Evolutionary conservation across 1,139 yeast genomes (phyloP).

Genomic region (Candida gigantensis): DNA sequence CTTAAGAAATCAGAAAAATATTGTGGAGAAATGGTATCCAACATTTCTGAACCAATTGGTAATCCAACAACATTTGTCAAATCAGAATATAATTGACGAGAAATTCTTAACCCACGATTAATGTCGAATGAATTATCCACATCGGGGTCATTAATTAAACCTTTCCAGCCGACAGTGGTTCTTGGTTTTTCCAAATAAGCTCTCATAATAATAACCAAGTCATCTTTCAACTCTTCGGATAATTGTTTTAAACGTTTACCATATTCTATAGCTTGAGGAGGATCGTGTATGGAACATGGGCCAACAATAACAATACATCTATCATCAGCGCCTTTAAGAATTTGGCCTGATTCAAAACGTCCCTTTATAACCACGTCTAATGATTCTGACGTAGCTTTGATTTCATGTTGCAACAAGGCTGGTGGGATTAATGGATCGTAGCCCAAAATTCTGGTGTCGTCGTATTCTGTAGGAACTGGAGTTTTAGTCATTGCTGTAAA

Average conservation of each 20-base stretch:
- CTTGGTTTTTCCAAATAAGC: slow-evolving; percentile 98
- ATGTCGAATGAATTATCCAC: slow-evolving; percentile 92
- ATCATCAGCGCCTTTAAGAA: slow-evolving; percentile 77
- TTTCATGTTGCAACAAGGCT: slow-evolving; percentile 87
- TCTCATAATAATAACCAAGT: slow-evolving; percentile 88
- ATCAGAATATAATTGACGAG: slow-evolving; percentile 83
- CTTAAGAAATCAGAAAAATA: slow-evolving; percentile 87
- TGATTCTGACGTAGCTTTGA: slow-evolving; percentile 65
- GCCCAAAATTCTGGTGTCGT: slow-evolving; percentile 87
- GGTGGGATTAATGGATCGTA: slow-evolving; percentile 96
- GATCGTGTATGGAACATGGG: slow-evolving; percentile 96
- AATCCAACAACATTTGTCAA: slow-evolving; percentile 60
- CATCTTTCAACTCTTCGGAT: slow-evolving; percentile 66
- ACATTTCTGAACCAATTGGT: slow-evolving; percentile 97
- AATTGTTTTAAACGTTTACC: slow-evolving; percentile 63
- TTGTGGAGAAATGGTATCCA: slow-evolving; percentile 96
- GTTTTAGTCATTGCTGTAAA: slow-evolving; percentile 38
- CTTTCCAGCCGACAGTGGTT: slow-evolving; percentile 99
- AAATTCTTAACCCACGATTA: slow-evolving; percentile 87
- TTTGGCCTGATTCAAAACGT: slow-evolving; percentile 70
- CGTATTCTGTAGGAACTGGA: slow-evolving; percentile 72
- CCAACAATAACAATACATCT: slow-evolving; percentile 84
- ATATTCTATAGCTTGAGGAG: slow-evolving; percentile 88
- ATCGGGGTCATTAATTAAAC: slow-evolving; percentile 95
- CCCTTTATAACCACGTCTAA: slow-evolving; percentile 68